Evolutionary conservation across 2,329 filamentous ascomycete genomes (phyloP).

Genomic region (Xylariaceae sp.): DNA sequence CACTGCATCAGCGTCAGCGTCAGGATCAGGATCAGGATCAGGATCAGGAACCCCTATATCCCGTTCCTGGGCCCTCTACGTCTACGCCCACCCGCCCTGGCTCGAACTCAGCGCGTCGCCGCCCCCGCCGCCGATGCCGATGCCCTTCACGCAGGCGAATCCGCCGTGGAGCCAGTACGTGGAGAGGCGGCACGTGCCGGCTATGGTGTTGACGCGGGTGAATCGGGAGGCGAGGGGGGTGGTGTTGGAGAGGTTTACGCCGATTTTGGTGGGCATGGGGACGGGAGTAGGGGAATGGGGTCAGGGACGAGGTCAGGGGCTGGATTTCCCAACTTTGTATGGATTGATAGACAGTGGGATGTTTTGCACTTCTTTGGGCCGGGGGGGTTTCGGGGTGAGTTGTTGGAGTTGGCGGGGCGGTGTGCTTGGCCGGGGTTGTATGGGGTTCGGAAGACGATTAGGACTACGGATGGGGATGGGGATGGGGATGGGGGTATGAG

Average conservation of each 20-base stretch:
- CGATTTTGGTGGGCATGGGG: slow-evolving; percentile 6
- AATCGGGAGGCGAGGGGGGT: slow-evolving; percentile 20
- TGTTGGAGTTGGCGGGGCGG: slow-evolving; percentile 16
- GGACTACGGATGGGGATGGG: too few relatives aligned
- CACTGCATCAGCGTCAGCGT: background rate
- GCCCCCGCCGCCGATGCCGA: background rate
- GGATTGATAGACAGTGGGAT: slow-evolving; percentile 18
- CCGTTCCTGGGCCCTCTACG: slow-evolving; percentile 16
- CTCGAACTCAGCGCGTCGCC: slow-evolving; percentile 19
- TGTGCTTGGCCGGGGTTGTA: slow-evolving; percentile 13
- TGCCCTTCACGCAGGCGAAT: slow-evolving; percentile 9
- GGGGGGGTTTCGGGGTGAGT: background rate
- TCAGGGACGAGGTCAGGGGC: background rate
- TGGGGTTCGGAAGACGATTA: background rate
- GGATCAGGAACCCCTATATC: slow-evolving; percentile 5
- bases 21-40: too few relatives aligned
- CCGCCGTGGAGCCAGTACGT: slow-evolving; percentile 21
- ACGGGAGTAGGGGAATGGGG: too few relatives aligned
- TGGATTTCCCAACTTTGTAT: slow-evolving; percentile 12
- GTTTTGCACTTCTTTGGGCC: slow-evolving; percentile 13
- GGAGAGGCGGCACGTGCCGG: slow-evolving; percentile 13
- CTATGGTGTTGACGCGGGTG: slow-evolving; percentile 13
- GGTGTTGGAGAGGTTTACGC: slow-evolving; percentile 19
- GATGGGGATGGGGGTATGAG: too few relatives aligned
- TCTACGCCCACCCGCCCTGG: slow-evolving; percentile 9